Conservation (phyloP, 106 monocot species). For the Platanthera zijinensis region DNA sequence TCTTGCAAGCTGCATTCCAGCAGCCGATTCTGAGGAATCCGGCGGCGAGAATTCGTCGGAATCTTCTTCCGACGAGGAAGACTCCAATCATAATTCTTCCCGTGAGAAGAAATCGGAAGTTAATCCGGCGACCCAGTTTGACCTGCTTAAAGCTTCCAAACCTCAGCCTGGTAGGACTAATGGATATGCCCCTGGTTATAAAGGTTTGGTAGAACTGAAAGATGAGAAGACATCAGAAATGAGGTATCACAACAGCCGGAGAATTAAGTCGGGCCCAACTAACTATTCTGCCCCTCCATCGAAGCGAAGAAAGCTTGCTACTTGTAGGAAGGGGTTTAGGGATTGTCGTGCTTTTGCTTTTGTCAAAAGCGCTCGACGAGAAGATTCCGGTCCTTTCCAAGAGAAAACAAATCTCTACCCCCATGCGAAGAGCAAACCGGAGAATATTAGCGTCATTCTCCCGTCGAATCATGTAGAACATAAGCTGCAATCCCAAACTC, state of each 20-base stretch:
- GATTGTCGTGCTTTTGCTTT: slow-evolving; percentile 1
- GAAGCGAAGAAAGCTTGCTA: slow-evolving; percentile 40
- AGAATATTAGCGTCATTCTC: neutral
- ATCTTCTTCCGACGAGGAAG: neutral
- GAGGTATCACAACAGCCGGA: slow-evolving; percentile 7
- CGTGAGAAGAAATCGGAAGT: slow-evolving; percentile 10
- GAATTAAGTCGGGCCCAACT: slow-evolving; percentile 15
- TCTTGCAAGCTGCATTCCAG: neutral
- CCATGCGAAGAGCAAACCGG: neutral
- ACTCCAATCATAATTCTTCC: slow-evolving; percentile 5
- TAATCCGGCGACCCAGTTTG: neutral
- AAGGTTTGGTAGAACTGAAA: neutral
- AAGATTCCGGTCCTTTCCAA: slow-evolving; percentile 10
- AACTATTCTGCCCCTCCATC: slow-evolving; percentile 23
- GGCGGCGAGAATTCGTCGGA: slow-evolving; percentile 24
- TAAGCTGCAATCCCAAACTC: slow-evolving; percentile 16
- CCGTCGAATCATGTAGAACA: slow-evolving; percentile 4
- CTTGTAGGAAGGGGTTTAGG: slow-evolving; percentile 17
- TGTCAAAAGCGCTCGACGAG: neutral
- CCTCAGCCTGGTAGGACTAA: neutral
- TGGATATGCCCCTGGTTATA: slow-evolving; percentile 20
- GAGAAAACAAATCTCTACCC: neutral
- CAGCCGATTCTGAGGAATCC: slow-evolving; percentile 9
- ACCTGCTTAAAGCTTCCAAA: neutral
- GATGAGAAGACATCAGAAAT: slow-evolving; percentile 10